phyloP scores from a whole-genome alignment of 495 filamentous ascomycete species.

The Thermothielavioides terrestris region DNA sequence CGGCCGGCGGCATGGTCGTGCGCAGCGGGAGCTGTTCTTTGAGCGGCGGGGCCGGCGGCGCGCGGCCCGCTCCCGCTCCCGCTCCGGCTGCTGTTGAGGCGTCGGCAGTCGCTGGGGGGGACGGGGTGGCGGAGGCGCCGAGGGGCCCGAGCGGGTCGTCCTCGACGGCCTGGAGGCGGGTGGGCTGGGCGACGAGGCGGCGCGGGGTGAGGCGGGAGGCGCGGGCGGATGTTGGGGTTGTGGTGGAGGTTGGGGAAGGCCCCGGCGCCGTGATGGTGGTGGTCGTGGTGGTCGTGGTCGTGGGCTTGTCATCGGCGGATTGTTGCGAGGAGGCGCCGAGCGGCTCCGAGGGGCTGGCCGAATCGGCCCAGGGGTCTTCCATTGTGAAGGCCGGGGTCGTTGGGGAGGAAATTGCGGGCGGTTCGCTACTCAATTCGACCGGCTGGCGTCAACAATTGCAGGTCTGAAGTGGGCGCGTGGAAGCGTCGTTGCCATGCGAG shows the following conservation, averaged over 20 bases:
- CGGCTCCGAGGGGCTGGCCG: constrained; percentile 8
- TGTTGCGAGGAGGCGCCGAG: constrained; percentile 13
- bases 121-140: constrained; percentile 59
- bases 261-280: constrained; percentile 1
- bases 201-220: constrained; percentile 46
- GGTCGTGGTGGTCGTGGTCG: neutral
- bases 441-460: too few species aligned
- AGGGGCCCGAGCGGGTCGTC: constrained; percentile 83
- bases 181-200: constrained; percentile 72
- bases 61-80: neutral
- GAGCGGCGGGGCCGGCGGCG: constrained; percentile 75
- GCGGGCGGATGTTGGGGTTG: constrained; percentile 35
- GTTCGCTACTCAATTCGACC: too few species aligned
- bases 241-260: constrained; percentile 24
- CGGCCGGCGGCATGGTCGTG: constrained; percentile 36
- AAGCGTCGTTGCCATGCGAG: neutral
- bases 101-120: constrained; percentile 37
- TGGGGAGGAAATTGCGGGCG: neutral
- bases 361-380: constrained; percentile 35
- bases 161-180: constrained; percentile 77
- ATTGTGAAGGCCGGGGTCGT: constrained; percentile 11
- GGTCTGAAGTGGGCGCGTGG: too few species aligned
- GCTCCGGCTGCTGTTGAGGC: constrained; percentile 18
- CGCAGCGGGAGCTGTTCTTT: constrained; percentile 67
- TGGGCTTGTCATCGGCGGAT: constrained; percentile 2